phyloP scores from a whole-genome alignment of 495 filamentous ascomycete species.

The Clohesyomyces aquaticus region DNA sequence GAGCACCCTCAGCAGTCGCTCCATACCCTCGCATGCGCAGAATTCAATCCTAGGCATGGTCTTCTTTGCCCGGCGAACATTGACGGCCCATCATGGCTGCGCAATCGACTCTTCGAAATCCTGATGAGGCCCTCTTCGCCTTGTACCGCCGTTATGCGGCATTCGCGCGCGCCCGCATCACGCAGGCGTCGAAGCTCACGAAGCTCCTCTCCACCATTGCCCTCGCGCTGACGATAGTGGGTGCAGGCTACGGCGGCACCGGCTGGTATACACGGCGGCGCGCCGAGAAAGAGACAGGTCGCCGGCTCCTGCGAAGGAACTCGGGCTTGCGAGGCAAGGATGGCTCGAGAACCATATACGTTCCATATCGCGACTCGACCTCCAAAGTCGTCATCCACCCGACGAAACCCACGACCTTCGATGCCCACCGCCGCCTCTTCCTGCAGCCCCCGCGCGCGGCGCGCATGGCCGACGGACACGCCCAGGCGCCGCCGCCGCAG shows the following conservation, averaged over 20 bases:
- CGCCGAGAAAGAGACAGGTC: conserved; percentile 77
- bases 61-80: neutral
- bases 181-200: conserved; percentile 65
- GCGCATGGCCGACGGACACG: conserved; percentile 68
- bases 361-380: conserved; percentile 82
- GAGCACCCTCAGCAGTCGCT: too few species aligned
- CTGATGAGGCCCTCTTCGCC: conserved; percentile 69
- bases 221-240: conserved; percentile 74
- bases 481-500: conserved; percentile 78
- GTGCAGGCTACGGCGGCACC: conserved; percentile 72
- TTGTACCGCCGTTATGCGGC: conserved; percentile 69
- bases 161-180: conserved; percentile 62
- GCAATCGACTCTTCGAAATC: conserved; percentile 78
- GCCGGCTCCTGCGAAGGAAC: conserved; percentile 81
- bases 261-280: conserved; percentile 70
- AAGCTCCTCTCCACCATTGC: conserved; percentile 74
- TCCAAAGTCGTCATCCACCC: conserved; percentile 89
- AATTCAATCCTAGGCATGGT: conserved; percentile 26
- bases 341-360: conserved; percentile 90
- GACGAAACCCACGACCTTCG: conserved; percentile 93
- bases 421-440: conserved; percentile 92
- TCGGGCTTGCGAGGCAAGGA: conserved; percentile 91
- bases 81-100: conserved; percentile 66
- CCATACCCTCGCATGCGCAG: too few species aligned
- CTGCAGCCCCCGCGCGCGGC: conserved; percentile 84